phyloP scores from a whole-genome alignment of 352 stramenopile species.

The Phytophthora cajani region DNA sequence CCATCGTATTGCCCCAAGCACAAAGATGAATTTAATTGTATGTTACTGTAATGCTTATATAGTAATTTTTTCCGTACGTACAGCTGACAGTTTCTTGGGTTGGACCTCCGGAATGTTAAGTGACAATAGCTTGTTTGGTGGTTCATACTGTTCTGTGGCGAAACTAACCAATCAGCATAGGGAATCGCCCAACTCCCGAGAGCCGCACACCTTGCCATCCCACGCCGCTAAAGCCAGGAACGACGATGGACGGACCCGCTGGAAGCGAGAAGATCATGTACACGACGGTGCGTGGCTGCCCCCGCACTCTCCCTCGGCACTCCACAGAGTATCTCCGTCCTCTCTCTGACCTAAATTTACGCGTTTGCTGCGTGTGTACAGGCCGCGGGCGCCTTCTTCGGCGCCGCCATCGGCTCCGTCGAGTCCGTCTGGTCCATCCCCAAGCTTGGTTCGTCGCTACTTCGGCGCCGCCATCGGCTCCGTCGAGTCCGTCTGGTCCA shows the following conservation, averaged over 20 bases:
- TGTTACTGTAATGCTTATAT: conserved; percentile 13
- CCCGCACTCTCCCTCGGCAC: neutral
- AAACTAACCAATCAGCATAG: conserved; percentile 21
- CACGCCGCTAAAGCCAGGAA: conserved; percentile 24
- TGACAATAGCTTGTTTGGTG: conserved; percentile 4
- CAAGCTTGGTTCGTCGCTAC: conserved; percentile 73
- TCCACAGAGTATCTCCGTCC: neutral
- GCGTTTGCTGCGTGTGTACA: conserved; percentile 22
- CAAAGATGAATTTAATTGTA: conserved; percentile 67
- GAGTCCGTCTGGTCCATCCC: conserved; percentile 90
- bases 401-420: conserved; percentile 69
- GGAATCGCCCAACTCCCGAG: conserved; percentile 8
- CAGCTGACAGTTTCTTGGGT: conserved; percentile 2
- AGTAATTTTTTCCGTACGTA: conserved; percentile 31
- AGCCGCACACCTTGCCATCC: conserved; percentile 32
- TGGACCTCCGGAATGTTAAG: conserved; percentile 6
- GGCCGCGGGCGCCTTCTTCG: conserved; percentile 82
- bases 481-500: conserved; percentile 87
- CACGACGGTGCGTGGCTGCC: conserved; percentile 54
- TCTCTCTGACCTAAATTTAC: neutral
- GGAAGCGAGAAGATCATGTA: conserved; percentile 85
- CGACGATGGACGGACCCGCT: conserved; percentile 62
- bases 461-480: conserved; percentile 76
- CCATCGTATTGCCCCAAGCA: conserved; percentile 94
- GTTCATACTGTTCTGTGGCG: neutral